Evolutionary conservation across 768 basidiomycete genomes (phyloP).

Genomic region (Lactifluus rugatus): DNA sequence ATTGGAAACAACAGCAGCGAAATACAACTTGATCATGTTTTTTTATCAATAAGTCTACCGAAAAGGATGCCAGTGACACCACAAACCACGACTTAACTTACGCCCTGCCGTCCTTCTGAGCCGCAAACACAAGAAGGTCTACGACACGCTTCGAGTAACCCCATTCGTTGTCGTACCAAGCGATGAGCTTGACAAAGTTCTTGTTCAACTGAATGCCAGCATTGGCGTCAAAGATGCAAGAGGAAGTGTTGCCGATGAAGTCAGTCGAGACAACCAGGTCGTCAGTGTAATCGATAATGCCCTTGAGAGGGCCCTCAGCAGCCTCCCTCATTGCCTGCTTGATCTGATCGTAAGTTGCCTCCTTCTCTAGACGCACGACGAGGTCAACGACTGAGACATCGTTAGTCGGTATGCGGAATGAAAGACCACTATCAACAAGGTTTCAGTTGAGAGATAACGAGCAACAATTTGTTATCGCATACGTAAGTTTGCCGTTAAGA

Average conservation of each 20-base stretch:
- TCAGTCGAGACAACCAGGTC: constrained; percentile 91
- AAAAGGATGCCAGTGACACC: not conserved
- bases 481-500: constrained; percentile 98
- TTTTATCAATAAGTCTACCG: constrained; percentile 16
- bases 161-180: constrained; percentile 96
- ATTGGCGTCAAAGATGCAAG: constrained; percentile 88
- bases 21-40: constrained; percentile 4
- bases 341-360: constrained; percentile 82
- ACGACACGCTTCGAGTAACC: constrained; percentile 89
- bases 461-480: constrained; percentile 25
- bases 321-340: constrained; percentile 78
- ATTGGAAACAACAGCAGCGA: not conserved
- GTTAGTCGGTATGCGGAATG: constrained; percentile 95
- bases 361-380: constrained; percentile 83
- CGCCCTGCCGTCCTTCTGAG: constrained; percentile 50
- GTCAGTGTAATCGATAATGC: constrained; percentile 84
- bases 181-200: constrained; percentile 92
- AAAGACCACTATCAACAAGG: constrained; percentile 52
- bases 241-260: constrained; percentile 69
- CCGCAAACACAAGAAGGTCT: constrained; percentile 77
- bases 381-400: constrained; percentile 99
- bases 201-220: constrained; percentile 89
- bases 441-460: constrained; percentile 1
- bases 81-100: not conserved
- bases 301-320: constrained; percentile 56